Evolutionary conservation across 805 yeast genomes (phyloP).

Genomic region (Candida maesae): DNA sequence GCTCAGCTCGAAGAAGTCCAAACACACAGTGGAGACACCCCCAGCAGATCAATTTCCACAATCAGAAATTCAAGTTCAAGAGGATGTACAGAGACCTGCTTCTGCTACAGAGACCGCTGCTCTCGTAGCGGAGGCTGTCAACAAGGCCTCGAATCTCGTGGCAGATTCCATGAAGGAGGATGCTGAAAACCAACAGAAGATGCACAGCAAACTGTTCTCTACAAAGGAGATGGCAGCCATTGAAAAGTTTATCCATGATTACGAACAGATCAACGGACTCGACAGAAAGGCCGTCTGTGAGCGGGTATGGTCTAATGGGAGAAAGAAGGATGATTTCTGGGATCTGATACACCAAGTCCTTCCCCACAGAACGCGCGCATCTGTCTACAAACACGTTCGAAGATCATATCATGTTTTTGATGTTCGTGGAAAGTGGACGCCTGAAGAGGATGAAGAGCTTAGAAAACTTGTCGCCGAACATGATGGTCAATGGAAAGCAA

Average conservation of each 20-base stretch:
- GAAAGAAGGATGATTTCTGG: slow-evolving; percentile 90
- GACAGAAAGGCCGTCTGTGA: slow-evolving; percentile 69
- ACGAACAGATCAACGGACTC: slow-evolving; percentile 58
- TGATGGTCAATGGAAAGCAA: slow-evolving; percentile 84
- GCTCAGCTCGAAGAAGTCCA: slow-evolving; percentile 7
- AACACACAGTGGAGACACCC: neutral
- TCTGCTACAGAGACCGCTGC: slow-evolving; percentile 26
- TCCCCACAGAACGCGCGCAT: slow-evolving; percentile 83
- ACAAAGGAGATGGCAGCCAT: slow-evolving; percentile 66
- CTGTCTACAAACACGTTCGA: slow-evolving; percentile 89
- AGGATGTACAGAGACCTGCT: neutral
- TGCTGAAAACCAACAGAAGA: slow-evolving; percentile 11
- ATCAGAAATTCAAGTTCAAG: neutral
- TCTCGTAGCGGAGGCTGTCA: slow-evolving; percentile 40
- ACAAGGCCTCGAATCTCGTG: slow-evolving; percentile 33
- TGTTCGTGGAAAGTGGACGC: slow-evolving; percentile 87
- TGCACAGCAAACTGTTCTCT: slow-evolving; percentile 40
- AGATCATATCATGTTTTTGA: slow-evolving; percentile 84
- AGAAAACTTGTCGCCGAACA: slow-evolving; percentile 58
- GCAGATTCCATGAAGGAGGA: neutral
- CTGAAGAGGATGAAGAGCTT: slow-evolving; percentile 70
- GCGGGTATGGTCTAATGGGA: slow-evolving; percentile 82
- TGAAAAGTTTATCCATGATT: slow-evolving; percentile 68
- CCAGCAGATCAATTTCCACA: neutral
- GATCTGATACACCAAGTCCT: slow-evolving; percentile 71